phyloP scores from a whole-genome alignment of 257 asterid genomes.

The Verbascum thapsus region DNA sequence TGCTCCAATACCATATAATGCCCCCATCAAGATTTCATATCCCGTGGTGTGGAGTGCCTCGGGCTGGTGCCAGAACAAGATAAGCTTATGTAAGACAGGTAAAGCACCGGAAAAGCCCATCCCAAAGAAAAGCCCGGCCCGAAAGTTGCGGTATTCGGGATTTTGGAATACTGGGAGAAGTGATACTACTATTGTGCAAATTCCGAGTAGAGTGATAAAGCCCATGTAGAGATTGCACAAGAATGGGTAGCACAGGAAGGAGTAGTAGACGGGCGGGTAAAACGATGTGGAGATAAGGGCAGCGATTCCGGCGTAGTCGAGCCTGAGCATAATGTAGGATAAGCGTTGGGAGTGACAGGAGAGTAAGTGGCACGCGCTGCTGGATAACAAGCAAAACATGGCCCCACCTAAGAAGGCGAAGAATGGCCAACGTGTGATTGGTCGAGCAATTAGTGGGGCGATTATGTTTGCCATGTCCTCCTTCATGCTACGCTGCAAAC shows the following conservation, averaged over 20 bases:
- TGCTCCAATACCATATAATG: constrained; percentile 76
- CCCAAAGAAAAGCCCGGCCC: constrained; percentile 78
- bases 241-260: constrained; percentile 93
- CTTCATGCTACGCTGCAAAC: constrained; percentile 75
- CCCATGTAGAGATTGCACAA: constrained; percentile 87
- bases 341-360: constrained; percentile 83
- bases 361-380: constrained; percentile 90
- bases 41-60: constrained; percentile 86
- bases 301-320: constrained; percentile 90
- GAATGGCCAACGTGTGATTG: constrained; percentile 98
- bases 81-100: constrained; percentile 82
- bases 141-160: constrained; percentile 74
- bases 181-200: constrained; percentile 65
- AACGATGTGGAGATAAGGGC: constrained; percentile 93
- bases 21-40: constrained; percentile 85
- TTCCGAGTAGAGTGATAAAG: constrained; percentile 75
- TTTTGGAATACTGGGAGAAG: constrained; percentile 83
- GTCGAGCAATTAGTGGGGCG: constrained; percentile 71
- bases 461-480: constrained; percentile 75
- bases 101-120: constrained; percentile 88
- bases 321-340: constrained; percentile 85
- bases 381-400: constrained; percentile 89
- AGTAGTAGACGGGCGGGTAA: constrained; percentile 89
- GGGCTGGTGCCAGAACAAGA: constrained; percentile 80
- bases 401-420: constrained; percentile 94